Evolutionary conservation across 495 filamentous ascomycete species (phyloP).

Genomic region (Aspergillus steynii): DNA sequence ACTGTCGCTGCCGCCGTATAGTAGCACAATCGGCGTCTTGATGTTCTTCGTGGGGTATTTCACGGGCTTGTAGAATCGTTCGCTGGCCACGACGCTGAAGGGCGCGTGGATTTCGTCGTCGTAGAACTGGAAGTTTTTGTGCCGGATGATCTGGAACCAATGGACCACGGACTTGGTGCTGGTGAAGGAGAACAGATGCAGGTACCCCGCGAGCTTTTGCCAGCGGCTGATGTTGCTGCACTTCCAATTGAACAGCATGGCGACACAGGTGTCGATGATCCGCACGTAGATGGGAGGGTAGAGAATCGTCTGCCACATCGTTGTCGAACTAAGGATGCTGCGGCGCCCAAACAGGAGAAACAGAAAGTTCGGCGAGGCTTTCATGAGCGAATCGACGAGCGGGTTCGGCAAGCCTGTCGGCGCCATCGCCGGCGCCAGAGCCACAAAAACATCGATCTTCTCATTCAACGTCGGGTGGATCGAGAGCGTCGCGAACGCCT

Average conservation of each 20-base stretch:
- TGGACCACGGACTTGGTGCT: constrained; percentile 95
- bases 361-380: constrained; percentile 88
- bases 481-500: constrained; percentile 93
- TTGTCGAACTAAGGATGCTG: constrained; percentile 87
- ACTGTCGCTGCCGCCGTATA: constrained; percentile 92
- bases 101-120: constrained; percentile 84
- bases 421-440: constrained; percentile 95
- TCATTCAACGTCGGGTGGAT: constrained; percentile 91
- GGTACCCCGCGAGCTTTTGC: constrained; percentile 96
- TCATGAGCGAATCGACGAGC: constrained; percentile 88
- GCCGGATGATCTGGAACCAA: constrained; percentile 99
- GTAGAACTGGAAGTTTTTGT: constrained; percentile 94
- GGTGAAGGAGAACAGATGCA: constrained; percentile 94
- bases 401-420: constrained; percentile 86
- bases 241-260: constrained; percentile 86
- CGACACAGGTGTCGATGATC: constrained; percentile 78
- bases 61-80: constrained; percentile 82
- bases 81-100: constrained; percentile 56
- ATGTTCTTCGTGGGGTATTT: constrained; percentile 97
- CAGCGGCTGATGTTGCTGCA: constrained; percentile 80
- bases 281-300: constrained; percentile 94
- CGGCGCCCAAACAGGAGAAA: constrained; percentile 94
- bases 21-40: constrained; percentile 87
- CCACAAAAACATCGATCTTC: constrained; percentile 94
- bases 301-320: constrained; percentile 95